Evolutionary conservation across 1,284 basidiomycete genomes (phyloP).

Genomic region (Meira miltonrushii): DNA sequence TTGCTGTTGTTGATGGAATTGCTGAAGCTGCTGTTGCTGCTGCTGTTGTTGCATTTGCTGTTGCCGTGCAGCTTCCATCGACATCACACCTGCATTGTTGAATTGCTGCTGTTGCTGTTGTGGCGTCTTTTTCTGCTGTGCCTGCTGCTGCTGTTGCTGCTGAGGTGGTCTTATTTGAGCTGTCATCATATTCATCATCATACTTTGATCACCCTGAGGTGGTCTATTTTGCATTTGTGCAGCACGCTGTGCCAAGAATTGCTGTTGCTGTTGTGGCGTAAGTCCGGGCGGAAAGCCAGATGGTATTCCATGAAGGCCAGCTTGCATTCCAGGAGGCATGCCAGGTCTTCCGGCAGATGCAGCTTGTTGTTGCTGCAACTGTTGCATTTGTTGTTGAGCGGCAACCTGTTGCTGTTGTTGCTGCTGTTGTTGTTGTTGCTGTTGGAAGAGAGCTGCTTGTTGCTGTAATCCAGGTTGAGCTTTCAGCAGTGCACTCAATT

Average conservation of each 20-base stretch:
- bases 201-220: conserved; percentile 36
- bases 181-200: conserved; percentile 44
- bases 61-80: conserved; percentile 9
- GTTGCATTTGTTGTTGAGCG: neutral
- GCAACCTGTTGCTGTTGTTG: conserved; percentile 12
- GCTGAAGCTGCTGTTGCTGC: conserved; percentile 18
- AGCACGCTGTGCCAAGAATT: conserved; percentile 27
- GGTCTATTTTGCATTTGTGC: conserved; percentile 21
- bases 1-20: conserved; percentile 18
- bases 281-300: conserved; percentile 3
- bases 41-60: conserved; percentile 15
- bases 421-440: conserved; percentile 11
- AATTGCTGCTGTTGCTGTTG: conserved; percentile 18
- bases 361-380: conserved; percentile 11
- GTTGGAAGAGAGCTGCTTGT: conserved; percentile 26
- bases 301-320: conserved; percentile 4
- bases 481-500: conserved; percentile 15
- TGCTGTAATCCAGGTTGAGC: conserved; percentile 10
- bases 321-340: conserved; percentile 21
- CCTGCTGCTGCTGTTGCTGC: neutral
- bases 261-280: conserved; percentile 16
- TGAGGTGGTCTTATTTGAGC: neutral
- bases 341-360: conserved; percentile 9
- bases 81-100: too few relatives aligned
- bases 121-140: conserved; percentile 18